Evolutionary conservation across 2,329 filamentous ascomycete species (phyloP), one percentile per base, ranked within the genome.

Genomic region (Juglanconis oblonga): DNA sequence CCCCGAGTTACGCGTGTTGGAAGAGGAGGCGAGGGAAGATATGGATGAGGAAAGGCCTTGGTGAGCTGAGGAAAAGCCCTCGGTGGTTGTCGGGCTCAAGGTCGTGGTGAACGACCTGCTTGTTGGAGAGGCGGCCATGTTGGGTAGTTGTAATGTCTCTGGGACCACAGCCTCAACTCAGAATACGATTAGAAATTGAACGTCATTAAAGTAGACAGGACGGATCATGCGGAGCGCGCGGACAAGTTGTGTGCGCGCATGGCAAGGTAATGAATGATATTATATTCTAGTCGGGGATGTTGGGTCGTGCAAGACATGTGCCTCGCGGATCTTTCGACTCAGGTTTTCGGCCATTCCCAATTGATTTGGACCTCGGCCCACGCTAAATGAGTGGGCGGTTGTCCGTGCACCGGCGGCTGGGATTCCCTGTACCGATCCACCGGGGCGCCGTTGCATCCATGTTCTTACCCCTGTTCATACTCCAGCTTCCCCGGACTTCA

Each of bases 1-100:
- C 49, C 87, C 81, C 42, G 82, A 81, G 57, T 87, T 85, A 56
- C 87, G 87, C 47, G 82, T 76, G 31, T 82, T 77, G 33, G 79
- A 77, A 53, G 88, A 84, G 54, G 85, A 86, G 33, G 86, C 84
- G 52, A 91, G 79, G 59, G 87, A 90, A 57, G 88, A 86, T 67
- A 90, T 85, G 63, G 91, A 90, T 57, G 85, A 86, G 47, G 88
- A 86, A 59, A 85, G 76, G 36, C 69, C 75, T 51, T 63, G 58
- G 74, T 57, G 87, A 84, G 68, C 77, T 73, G 70, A 81, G 81
- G 67, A 79, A 67, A 63, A 73, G 71, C 67, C 80, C 73, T 74
- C 80, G 68, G 72, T 75, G 58, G 67, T 66, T 64, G 80, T 77
- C 64, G 81, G 77, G 67, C 78, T 81, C 68, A 78, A 66, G 45